phyloP scores from a whole-genome alignment of 108 stramenopile species.

The Epipyxis sp. region DNA sequence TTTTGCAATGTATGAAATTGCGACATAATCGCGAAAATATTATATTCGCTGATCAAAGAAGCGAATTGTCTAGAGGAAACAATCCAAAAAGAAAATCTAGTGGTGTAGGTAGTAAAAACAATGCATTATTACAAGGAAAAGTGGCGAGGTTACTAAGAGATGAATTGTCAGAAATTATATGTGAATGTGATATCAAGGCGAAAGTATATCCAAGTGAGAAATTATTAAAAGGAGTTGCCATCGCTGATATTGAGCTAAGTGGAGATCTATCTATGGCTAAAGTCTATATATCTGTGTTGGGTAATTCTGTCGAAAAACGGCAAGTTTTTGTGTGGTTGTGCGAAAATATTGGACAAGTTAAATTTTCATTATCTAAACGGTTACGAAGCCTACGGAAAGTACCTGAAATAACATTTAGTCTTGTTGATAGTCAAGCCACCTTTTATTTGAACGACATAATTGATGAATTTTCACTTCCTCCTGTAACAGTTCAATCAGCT shows the following conservation, averaged over 20 bases:
- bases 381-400: neutral
- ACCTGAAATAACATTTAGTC: neutral
- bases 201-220: neutral
- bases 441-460: neutral
- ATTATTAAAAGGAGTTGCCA: neutral
- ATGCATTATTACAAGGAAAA: too few relatives aligned
- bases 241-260: neutral
- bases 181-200: neutral
- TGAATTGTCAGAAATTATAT: neutral
- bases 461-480: neutral
- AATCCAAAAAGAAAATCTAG: too few relatives aligned
- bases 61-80: too few relatives aligned
- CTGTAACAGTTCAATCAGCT: neutral
- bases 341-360: neutral
- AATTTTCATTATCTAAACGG: neutral
- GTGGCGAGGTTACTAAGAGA: neutral
- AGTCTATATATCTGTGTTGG: neutral
- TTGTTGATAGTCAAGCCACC: neutral
- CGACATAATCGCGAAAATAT: too few relatives aligned
- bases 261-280: neutral
- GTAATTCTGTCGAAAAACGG: neutral
- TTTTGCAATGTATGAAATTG: too few relatives aligned
- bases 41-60: too few relatives aligned
- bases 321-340: neutral
- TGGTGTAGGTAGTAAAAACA: too few relatives aligned